Evolutionary conservation across 164 flowering plant species (phyloP).

Genomic region (Magnolia sinica): DNA sequence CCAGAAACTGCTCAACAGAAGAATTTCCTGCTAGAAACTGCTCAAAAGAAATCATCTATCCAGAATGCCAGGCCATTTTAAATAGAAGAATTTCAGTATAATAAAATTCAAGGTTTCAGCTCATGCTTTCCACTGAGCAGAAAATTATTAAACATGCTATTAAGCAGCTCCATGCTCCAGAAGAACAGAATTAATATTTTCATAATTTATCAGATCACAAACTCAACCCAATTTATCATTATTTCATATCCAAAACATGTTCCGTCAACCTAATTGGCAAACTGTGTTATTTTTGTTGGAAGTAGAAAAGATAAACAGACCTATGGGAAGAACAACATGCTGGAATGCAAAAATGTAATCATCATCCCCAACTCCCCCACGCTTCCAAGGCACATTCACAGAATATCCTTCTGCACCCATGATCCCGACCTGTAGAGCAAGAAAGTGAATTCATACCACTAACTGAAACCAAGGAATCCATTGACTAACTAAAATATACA

Average conservation of each 20-base stretch:
- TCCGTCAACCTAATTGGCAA: neutral
- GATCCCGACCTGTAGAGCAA: constrained; percentile 60
- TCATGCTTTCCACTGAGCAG: neutral
- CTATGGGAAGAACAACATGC: constrained; percentile 90
- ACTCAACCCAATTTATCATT: neutral
- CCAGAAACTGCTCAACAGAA: no score
- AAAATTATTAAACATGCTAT: no score
- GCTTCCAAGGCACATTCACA: constrained; percentile 94
- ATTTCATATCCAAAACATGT: neutral
- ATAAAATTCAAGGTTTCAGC: no score
- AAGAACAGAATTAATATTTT: neutral
- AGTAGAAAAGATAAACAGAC: constrained; percentile 23
- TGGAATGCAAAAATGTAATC: constrained; percentile 92
- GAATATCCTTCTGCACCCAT: constrained; percentile 90
- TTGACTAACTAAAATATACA: no score
- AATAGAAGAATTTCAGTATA: no score
- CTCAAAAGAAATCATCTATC: no score
- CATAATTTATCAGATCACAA: neutral
- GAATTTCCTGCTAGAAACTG: no score
- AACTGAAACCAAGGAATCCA: no score
- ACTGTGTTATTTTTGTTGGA: neutral
- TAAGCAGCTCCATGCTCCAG: neutral
- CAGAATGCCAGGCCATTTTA: no score
- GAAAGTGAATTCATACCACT: neutral
- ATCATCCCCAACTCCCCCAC: constrained; percentile 90